Percentiles rank a stretch among this genome's conserved stretches.
Evolutionary conservation across 176 grass and related monocot genomes (phyloP).

Genomic region (Musa acuminata): DNA sequence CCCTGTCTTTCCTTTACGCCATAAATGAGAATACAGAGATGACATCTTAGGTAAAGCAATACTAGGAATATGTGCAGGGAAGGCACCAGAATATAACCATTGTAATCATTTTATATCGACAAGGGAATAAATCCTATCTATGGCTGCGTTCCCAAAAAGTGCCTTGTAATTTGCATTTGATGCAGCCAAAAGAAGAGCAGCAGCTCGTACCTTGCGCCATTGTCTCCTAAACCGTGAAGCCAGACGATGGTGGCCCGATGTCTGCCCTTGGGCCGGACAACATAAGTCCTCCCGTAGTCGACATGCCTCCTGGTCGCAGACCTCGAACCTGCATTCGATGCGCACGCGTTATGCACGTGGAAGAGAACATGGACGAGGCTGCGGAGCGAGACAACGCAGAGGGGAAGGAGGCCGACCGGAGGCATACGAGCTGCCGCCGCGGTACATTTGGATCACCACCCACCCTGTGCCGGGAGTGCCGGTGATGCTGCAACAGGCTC

Average conservation of each 20-base stretch:
- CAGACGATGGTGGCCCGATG: conserved; percentile 1
- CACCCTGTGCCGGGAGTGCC: too few species aligned
- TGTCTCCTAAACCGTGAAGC: conserved; percentile 7
- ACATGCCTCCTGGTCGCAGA: not conserved
- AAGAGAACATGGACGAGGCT: not conserved
- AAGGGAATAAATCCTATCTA: too few species aligned
- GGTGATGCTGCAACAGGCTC: not conserved
- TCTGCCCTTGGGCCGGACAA: conserved; percentile 3
- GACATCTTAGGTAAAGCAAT: not conserved
- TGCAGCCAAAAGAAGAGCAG: not conserved
- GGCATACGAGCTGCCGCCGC: not conserved
- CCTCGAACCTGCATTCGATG: not conserved
- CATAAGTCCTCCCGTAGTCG: not conserved
- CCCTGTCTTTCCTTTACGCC: too few species aligned
- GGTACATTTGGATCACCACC: not conserved
- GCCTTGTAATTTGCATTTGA: not conserved
- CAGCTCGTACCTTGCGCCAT: not conserved
- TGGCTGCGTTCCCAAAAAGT: too few species aligned
- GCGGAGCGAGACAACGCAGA: not conserved
- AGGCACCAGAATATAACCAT: not conserved
- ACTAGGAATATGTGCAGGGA: conserved; percentile 10
- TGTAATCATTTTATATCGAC: too few species aligned
- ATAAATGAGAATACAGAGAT: not conserved
- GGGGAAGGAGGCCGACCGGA: not conserved
- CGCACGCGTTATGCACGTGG: not conserved